phyloP scores from a whole-genome alignment of 805 yeast genomes.

The Zygosaccharomyces bailii region DNA sequence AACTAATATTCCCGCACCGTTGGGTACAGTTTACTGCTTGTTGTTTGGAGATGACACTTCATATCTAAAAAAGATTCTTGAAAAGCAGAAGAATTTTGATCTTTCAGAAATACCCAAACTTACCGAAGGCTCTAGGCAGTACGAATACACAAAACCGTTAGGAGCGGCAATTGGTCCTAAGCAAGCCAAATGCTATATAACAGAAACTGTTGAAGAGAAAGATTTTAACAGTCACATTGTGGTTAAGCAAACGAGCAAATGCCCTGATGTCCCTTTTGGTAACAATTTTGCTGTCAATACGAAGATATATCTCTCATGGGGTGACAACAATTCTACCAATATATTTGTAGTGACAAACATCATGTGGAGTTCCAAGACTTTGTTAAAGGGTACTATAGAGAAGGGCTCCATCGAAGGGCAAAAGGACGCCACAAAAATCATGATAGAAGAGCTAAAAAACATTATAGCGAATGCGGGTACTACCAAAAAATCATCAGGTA shows the following conservation, averaged over 20 bases:
- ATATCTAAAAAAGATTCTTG: constrained; percentile 45
- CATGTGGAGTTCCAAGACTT: constrained; percentile 70
- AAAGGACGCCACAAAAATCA: constrained; percentile 47
- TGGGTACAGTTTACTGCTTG: constrained; percentile 58
- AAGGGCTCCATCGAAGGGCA: constrained; percentile 76
- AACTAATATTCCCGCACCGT: constrained; percentile 55
- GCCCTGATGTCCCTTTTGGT: constrained; percentile 79
- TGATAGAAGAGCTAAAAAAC: constrained; percentile 42
- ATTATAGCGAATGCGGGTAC: constrained; percentile 29
- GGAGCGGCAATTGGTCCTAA: constrained; percentile 68
- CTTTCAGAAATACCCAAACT: constrained; percentile 50
- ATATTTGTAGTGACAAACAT: constrained; percentile 55
- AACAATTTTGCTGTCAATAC: constrained; percentile 62
- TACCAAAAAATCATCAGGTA: constrained; percentile 9
- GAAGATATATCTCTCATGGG: constrained; percentile 61
- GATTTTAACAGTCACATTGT: constrained; percentile 44
- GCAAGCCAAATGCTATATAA: constrained; percentile 60
- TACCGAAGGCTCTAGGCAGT: constrained; percentile 42
- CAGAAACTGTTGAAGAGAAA: constrained; percentile 49
- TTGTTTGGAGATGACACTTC: constrained; percentile 60
- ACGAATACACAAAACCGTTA: constrained; percentile 56
- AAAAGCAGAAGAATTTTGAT: constrained; percentile 60
- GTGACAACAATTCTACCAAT: constrained; percentile 47
- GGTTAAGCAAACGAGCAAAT: constrained; percentile 51
- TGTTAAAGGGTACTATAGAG: constrained; percentile 75